phyloP scores from a whole-genome alignment of 1,139 yeast species.

The Candida sp. region DNA sequence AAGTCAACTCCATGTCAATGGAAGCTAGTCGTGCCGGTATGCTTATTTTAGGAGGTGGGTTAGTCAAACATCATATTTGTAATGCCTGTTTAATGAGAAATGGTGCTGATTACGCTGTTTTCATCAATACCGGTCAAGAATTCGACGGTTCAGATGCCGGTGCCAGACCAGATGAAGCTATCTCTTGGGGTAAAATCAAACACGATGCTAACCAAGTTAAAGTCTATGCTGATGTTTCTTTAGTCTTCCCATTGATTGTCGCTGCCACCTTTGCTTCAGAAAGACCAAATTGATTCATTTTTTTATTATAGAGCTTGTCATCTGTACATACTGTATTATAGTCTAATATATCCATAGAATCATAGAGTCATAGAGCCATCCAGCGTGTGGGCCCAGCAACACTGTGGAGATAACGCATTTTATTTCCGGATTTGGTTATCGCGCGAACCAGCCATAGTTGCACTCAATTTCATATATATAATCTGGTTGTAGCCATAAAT shows the following conservation, averaged over 20 bases:
- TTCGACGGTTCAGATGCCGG: slow-evolving; percentile 99
- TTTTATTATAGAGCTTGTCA: neutral
- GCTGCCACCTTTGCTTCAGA: slow-evolving; percentile 91
- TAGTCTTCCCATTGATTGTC: slow-evolving; percentile 92
- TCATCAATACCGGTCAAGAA: slow-evolving; percentile 97
- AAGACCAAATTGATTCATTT: slow-evolving; percentile 16
- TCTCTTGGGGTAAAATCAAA: slow-evolving; percentile 98
- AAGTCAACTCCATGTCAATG: slow-evolving; percentile 90
- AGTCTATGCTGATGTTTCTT: slow-evolving; percentile 94
- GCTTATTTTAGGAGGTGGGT: slow-evolving; percentile 95
- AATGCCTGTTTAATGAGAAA: slow-evolving; percentile 99
- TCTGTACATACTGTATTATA: slow-evolving; percentile 3
- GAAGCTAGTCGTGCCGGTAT: slow-evolving; percentile 95
- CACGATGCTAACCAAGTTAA: slow-evolving; percentile 90
- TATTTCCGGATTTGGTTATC: neutral
- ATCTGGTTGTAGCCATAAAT: neutral
- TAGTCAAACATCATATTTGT: slow-evolving; percentile 94
- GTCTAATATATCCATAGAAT: neutral
- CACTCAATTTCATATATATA: neutral
- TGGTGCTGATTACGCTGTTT: slow-evolving; percentile 98
- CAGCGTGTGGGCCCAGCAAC: neutral
- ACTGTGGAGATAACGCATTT: too few species aligned
- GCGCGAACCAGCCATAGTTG: slow-evolving; percentile 1
- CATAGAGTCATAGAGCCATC: neutral
- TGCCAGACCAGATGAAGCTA: slow-evolving; percentile 98